Conservation (phyloP, 257 asterid species). For the Lycium ferocissimum region DNA sequence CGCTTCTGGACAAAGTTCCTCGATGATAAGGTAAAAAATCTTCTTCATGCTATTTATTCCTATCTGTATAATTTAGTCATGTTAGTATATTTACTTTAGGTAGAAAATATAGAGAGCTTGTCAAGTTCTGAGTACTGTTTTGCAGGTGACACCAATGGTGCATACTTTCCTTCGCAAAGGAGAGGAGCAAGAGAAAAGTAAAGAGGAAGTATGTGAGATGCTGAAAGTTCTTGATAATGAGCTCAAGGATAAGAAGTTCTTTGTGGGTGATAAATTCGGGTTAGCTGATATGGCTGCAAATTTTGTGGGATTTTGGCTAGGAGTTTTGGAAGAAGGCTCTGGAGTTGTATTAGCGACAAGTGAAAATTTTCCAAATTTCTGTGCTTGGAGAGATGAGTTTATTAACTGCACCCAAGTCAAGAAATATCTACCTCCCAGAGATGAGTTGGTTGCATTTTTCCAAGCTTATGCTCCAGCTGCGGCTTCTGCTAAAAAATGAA, state of each 20-base stretch:
- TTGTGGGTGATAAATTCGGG: neutral
- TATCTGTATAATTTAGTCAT: neutral
- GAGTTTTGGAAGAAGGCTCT: neutral
- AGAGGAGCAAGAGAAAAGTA: constrained; percentile 28
- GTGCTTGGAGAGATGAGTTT: constrained; percentile 26
- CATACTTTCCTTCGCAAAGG: neutral
- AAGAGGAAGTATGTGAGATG: constrained; percentile 22
- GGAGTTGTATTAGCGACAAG: constrained; percentile 8
- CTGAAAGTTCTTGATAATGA: neutral
- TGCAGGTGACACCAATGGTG: neutral
- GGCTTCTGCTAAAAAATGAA: neutral
- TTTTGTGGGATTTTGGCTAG: neutral
- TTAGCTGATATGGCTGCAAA: constrained; percentile 16
- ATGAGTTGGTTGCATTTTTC: neutral
- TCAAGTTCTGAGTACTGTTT: neutral
- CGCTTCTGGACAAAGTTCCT: neutral
- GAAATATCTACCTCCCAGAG: constrained; percentile 19
- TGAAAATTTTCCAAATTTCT: constrained; percentile 23
- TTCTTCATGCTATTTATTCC: neutral
- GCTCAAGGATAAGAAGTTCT: neutral
- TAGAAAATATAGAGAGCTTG: neutral
- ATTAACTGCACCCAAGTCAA: neutral
- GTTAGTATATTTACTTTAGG: neutral
- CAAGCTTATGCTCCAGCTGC: neutral
- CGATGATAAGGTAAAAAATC: neutral